These are phyloP conservation scores for Oryza coarctata DNA, from an alignment of 176 grass and related monocot species.

Conservation along the genomic window DNA sequence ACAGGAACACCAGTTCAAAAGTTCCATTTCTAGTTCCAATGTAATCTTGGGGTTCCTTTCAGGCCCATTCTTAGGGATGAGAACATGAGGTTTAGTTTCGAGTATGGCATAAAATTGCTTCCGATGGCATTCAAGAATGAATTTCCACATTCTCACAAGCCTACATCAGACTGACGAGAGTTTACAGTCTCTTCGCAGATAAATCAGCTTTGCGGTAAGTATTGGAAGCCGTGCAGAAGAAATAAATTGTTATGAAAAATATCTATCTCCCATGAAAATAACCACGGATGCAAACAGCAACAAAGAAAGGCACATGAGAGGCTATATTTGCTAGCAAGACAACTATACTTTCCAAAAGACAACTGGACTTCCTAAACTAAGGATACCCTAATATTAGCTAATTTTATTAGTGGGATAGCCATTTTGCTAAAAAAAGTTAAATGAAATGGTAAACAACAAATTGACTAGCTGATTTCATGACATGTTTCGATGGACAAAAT, in stretches of 20 bases:
- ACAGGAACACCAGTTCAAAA: constrained; percentile 84
- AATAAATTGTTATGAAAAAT: background rate
- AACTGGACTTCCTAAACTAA: background rate
- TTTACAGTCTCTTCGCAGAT: background rate
- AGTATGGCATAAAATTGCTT: constrained; percentile 77
- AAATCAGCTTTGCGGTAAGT: background rate
- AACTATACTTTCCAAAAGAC: background rate
- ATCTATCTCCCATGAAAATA: background rate
- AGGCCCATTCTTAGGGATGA: constrained; percentile 55
- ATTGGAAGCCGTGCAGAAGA: background rate
- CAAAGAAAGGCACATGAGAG: background rate
- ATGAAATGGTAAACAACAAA: background rate
- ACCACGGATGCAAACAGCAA: background rate
- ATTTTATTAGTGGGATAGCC: background rate
- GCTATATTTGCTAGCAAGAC: background rate
- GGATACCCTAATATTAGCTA: background rate
- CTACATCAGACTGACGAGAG: constrained; percentile 44
- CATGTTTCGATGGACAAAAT: background rate
- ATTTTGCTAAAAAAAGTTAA: background rate
- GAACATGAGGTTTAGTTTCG: constrained; percentile 63
- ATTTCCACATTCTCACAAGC: constrained; percentile 81
- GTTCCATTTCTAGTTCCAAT: constrained; percentile 70
- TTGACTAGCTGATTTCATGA: background rate
- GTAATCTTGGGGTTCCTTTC: constrained; percentile 54
- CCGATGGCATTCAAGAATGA: constrained; percentile 67